Conservation (phyloP, 2,329 filamentous ascomycete species). For the Trichothecium sympodiale region DNA sequence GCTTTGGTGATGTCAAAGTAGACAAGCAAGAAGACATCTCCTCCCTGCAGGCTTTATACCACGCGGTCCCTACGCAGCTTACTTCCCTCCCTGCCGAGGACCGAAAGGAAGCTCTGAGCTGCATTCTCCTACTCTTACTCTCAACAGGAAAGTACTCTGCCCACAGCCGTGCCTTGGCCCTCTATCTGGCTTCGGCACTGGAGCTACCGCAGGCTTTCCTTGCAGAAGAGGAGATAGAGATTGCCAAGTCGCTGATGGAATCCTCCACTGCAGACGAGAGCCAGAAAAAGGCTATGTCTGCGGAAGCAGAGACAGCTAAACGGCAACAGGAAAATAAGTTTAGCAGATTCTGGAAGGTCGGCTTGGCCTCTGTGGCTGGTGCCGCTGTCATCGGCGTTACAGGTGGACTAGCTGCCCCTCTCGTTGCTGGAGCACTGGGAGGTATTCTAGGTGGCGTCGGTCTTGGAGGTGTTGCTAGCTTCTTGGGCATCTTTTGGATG, state of each 20-base stretch:
- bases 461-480: slow-evolving; percentile 74
- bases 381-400: slow-evolving; percentile 87
- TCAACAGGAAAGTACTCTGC: slow-evolving; percentile 66
- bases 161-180: slow-evolving; percentile 57
- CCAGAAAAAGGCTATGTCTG: slow-evolving; percentile 44
- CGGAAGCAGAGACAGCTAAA: slow-evolving; percentile 65
- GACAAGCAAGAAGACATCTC: slow-evolving; percentile 27
- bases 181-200: slow-evolving; percentile 58
- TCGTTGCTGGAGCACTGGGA: slow-evolving; percentile 78
- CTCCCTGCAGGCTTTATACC: slow-evolving; percentile 39
- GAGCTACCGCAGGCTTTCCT: slow-evolving; percentile 50
- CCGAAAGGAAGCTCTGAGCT: slow-evolving; percentile 54
- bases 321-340: slow-evolving; percentile 59
- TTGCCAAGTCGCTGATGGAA: slow-evolving; percentile 64
- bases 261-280: slow-evolving; percentile 38
- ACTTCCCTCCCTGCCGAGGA: slow-evolving; percentile 46
- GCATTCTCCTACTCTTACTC: slow-evolving; percentile 58
- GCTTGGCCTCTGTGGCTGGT: slow-evolving; percentile 76
- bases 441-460: slow-evolving; percentile 78
- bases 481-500: slow-evolving; percentile 76
- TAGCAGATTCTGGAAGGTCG: slow-evolving; percentile 78
- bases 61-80: slow-evolving; percentile 41
- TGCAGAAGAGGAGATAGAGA: slow-evolving; percentile 60
- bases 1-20: slow-evolving; percentile 22
- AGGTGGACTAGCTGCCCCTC: slow-evolving; percentile 78